Conservation (phyloP, 495 filamentous ascomycete species). For the Penicillium robsamsonii region DNA sequence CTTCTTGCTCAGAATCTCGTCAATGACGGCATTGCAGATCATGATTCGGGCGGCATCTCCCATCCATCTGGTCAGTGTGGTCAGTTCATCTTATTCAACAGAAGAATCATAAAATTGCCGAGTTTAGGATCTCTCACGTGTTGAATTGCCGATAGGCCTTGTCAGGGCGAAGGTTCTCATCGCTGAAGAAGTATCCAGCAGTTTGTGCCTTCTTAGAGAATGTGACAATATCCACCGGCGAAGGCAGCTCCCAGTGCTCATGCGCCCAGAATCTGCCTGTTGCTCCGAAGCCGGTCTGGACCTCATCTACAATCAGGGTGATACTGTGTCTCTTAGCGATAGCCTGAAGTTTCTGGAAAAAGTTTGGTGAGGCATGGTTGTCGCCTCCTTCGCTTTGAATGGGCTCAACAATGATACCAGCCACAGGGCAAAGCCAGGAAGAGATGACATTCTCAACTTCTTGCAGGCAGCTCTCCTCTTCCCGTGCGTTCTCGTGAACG, state of each 20-base stretch:
- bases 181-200: slow-evolving; percentile 82
- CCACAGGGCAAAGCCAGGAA: slow-evolving; percentile 65
- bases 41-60: slow-evolving; percentile 78
- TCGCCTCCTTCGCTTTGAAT: slow-evolving; percentile 88
- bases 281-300: slow-evolving; percentile 81
- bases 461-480: slow-evolving; percentile 69
- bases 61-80: slow-evolving; percentile 60
- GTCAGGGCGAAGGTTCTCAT: slow-evolving; percentile 70
- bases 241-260: slow-evolving; percentile 73
- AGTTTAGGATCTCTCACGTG: slow-evolving; percentile 39
- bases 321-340: slow-evolving; percentile 69
- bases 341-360: slow-evolving; percentile 72
- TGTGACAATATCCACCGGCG: slow-evolving; percentile 87
- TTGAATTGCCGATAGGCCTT: slow-evolving; percentile 90
- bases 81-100: neutral
- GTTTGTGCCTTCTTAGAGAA: slow-evolving; percentile 91
- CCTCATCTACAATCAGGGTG: slow-evolving; percentile 84
- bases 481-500: slow-evolving; percentile 63
- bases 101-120: neutral
- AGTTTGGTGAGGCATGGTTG: slow-evolving; percentile 79
- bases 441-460: slow-evolving; percentile 73
- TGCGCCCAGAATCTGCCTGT: slow-evolving; percentile 80
- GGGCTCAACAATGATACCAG: slow-evolving; percentile 76
- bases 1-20: slow-evolving; percentile 69
- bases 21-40: slow-evolving; percentile 75